Percentiles rank a stretch among this genome's conserved stretches.
Conservation (phyloP, 2,329 filamentous ascomycete genomes). For the Neopestalotiopsis sp. region DNA sequence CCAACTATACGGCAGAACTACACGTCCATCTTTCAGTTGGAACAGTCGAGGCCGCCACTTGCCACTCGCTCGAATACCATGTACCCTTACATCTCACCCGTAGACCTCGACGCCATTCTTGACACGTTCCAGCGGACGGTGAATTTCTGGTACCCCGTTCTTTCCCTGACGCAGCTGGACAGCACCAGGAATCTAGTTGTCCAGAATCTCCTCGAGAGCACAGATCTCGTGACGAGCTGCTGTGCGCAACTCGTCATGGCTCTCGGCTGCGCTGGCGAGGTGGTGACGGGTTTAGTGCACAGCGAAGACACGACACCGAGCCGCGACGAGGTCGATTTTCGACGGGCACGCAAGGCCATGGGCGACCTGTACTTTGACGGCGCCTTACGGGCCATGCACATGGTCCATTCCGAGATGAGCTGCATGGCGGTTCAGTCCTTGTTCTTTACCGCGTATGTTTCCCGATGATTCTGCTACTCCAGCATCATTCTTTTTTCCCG, state of each 20-base stretch:
- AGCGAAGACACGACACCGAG: constrained; percentile 13
- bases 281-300: constrained; percentile 37
- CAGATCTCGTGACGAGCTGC: constrained; percentile 42
- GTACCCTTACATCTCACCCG: constrained; percentile 47
- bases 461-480: not conserved
- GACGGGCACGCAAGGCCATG: constrained; percentile 16
- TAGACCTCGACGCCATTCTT: constrained; percentile 48
- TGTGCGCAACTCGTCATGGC: constrained; percentile 53
- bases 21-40: constrained; percentile 52
- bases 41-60: constrained; percentile 47
- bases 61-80: constrained; percentile 40
- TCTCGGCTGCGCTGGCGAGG: constrained; percentile 51
- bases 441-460: constrained; percentile 53
- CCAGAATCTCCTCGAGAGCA: constrained; percentile 42
- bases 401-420: constrained; percentile 52
- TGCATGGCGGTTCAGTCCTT: constrained; percentile 54
- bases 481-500: not conserved
- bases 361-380: constrained; percentile 44
- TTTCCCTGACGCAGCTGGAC: constrained; percentile 46
- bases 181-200: constrained; percentile 39
- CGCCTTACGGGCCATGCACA: constrained; percentile 50
- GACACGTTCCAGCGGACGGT: constrained; percentile 50
- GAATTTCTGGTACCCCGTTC: constrained; percentile 60
- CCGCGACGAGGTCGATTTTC: constrained; percentile 19
- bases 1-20: constrained; percentile 48